A percentile compares a stretch with the other conserved stretches of the same genome.
These are phyloP conservation scores for Teunomyces lycoperdinae DNA, from an alignment of 805 yeast genomes.

Conservation along the genomic window DNA sequence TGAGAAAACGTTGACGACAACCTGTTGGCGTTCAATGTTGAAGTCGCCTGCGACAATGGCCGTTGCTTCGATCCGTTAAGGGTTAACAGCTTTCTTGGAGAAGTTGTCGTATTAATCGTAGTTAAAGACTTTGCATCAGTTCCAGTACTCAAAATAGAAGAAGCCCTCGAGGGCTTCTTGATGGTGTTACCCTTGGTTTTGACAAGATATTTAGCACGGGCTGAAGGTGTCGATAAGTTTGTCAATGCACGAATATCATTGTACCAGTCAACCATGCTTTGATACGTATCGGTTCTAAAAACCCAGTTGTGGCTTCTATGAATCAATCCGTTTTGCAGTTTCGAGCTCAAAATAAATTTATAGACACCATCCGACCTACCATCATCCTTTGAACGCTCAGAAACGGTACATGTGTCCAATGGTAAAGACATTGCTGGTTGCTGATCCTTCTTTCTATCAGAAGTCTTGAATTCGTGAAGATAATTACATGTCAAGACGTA, in stretches of 20 bases:
- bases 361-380: constrained; percentile 52
- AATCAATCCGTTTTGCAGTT: constrained; percentile 65
- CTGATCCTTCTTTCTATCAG: constrained; percentile 79
- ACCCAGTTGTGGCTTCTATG: constrained; percentile 90
- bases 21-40: constrained; percentile 21
- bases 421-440: constrained; percentile 80
- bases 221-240: constrained; percentile 54
- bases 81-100: constrained; percentile 1
- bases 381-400: constrained; percentile 78
- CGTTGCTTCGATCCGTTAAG: constrained; percentile 13
- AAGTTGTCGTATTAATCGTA: constrained; percentile 10
- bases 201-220: constrained; percentile 46
- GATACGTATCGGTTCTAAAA: constrained; percentile 85
- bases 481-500: constrained; percentile 87
- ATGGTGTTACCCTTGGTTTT: constrained; percentile 17
- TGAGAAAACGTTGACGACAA: constrained; percentile 39
- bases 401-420: constrained; percentile 73
- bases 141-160: constrained; percentile 15
- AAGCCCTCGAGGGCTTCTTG: constrained; percentile 15
- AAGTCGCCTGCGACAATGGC: constrained; percentile 22
- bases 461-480: constrained; percentile 83
- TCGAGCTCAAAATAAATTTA: constrained; percentile 78
- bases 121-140: constrained; percentile 15
- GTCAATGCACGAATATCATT: constrained; percentile 71
- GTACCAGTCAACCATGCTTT: constrained; percentile 81